Percentiles rank a stretch among this genome's conserved stretches.
phyloP scores from a whole-genome alignment of 2,329 filamentous ascomycete species.

The Fusarium hainanense region DNA sequence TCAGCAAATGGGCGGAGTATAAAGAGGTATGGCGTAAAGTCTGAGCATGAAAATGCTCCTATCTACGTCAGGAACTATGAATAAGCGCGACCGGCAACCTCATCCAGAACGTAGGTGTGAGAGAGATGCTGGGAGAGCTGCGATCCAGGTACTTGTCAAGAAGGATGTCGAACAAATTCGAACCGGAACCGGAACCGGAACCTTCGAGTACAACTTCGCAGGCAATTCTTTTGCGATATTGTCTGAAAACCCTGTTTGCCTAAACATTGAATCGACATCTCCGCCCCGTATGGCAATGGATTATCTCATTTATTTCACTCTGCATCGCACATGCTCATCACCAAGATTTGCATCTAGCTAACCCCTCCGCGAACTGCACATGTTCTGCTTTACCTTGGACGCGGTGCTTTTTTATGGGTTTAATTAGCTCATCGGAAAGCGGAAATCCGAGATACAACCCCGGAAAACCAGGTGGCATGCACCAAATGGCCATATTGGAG shows the following conservation, averaged over 20 bases:
- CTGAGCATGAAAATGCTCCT: conserved; percentile 26
- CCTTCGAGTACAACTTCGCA: neutral
- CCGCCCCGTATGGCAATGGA: neutral
- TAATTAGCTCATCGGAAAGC: neutral
- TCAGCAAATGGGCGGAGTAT: conserved; percentile 68
- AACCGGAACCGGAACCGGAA: neutral
- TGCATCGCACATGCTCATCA: conserved; percentile 13
- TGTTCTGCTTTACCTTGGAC: neutral
- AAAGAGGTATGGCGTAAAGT: conserved; percentile 64
- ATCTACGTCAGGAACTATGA: neutral
- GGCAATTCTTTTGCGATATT: neutral
- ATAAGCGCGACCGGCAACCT: conserved; percentile 3
- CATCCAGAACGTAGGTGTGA: neutral
- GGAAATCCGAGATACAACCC: neutral
- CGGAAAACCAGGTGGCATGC: neutral
- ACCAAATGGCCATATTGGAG: neutral
- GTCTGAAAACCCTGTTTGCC: neutral
- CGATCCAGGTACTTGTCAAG: neutral
- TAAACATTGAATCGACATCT: neutral
- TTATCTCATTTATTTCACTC: conserved; percentile 1
- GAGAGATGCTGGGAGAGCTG: neutral
- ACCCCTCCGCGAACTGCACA: neutral
- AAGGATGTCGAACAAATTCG: neutral
- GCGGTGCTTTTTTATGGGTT: neutral
- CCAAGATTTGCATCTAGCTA: neutral